Base-by-base conservation (phyloP, 768 basidiomycete genomes). In the Auricularia heimuer region DNA sequence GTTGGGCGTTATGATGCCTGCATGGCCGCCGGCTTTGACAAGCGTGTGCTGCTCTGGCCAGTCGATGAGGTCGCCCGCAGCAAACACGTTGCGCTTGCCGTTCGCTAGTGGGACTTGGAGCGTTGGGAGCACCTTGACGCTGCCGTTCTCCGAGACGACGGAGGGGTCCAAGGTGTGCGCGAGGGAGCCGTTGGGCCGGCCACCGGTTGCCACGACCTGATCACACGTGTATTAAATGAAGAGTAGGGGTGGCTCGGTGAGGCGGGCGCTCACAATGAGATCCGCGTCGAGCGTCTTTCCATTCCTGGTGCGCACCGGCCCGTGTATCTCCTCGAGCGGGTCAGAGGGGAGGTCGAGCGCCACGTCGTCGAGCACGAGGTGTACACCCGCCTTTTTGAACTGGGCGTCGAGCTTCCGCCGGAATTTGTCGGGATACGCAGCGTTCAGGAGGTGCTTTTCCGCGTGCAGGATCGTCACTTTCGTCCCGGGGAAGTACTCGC, bases 381-480 rank as follows among this genome's bases (percentile, higher is more conserved):
- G 64, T 36, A 68, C 63, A 35, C 68, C 70, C 16, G 51, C 42
- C 8, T 35, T 54, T 8, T 62, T 37, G 14, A 69, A 61, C 8
- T 64, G 60, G 4, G 64, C 51, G 11, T 45, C 51, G 3, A 69
- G 24, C 3, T 21, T 39, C 29, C 63, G 45, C 60, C 71, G 70
- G 60, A 69, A 42, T 14, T 7, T 8, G 12, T 42, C 39, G 39
- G 39, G 39, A 14, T 42, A 42, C 12, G 39, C 39, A 0, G 39
- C 8, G 39, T 42, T 42, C 8, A 42, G 39, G 39, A 42, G 39
- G 39, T 42, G 39, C 39, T 45, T 21, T 16, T 65, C 35, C 18
- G 64, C 42, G 35, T 70, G 66, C 24, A 70, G 63, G 33, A 70
- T 18, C 6, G 68, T 69, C 63, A 70, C 66, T n/a, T 64, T 67